phyloP scores from a whole-genome alignment of 2,329 filamentous ascomycete species.

The Talaromyces sp. region DNA sequence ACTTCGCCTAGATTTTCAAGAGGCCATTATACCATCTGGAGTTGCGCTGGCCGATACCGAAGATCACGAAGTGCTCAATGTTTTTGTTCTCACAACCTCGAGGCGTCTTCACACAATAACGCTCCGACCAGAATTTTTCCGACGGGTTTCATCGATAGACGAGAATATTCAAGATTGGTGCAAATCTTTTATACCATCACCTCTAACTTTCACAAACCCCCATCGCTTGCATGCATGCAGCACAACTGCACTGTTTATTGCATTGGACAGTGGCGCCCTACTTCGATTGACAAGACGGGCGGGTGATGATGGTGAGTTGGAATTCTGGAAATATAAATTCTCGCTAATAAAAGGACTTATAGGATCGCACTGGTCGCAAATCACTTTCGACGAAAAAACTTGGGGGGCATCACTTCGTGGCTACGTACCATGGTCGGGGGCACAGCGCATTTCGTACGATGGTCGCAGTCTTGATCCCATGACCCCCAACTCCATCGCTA shows the following conservation, averaged over 20 bases:
- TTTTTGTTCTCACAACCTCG: constrained; percentile 75
- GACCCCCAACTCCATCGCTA: constrained; percentile 43
- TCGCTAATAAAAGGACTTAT: not conserved
- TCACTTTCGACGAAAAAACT: constrained; percentile 48
- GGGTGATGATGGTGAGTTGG: constrained; percentile 47
- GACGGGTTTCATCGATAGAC: constrained; percentile 65
- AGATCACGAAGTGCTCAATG: constrained; percentile 71
- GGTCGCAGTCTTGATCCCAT: constrained; percentile 43
- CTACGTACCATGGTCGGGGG: constrained; percentile 44
- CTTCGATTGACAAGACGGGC: constrained; percentile 66
- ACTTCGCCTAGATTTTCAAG: constrained; percentile 73
- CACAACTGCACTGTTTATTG: constrained; percentile 71
- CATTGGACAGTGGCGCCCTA: constrained; percentile 50
- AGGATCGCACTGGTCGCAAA: constrained; percentile 45
- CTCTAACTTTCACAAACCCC: constrained; percentile 72
- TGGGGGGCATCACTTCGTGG: constrained; percentile 50
- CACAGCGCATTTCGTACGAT: constrained; percentile 42
- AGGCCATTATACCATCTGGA: constrained; percentile 70
- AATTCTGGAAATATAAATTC: not conserved
- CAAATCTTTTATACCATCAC: constrained; percentile 69
- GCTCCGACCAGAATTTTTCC: constrained; percentile 79
- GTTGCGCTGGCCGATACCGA: constrained; percentile 77
- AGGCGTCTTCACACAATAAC: constrained; percentile 79
- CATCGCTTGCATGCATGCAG: constrained; percentile 76
- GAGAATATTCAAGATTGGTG: constrained; percentile 72